These are phyloP conservation scores for Madurella fahalii DNA, from an alignment of 2,329 filamentous ascomycete species.

Conservation along the genomic window DNA sequence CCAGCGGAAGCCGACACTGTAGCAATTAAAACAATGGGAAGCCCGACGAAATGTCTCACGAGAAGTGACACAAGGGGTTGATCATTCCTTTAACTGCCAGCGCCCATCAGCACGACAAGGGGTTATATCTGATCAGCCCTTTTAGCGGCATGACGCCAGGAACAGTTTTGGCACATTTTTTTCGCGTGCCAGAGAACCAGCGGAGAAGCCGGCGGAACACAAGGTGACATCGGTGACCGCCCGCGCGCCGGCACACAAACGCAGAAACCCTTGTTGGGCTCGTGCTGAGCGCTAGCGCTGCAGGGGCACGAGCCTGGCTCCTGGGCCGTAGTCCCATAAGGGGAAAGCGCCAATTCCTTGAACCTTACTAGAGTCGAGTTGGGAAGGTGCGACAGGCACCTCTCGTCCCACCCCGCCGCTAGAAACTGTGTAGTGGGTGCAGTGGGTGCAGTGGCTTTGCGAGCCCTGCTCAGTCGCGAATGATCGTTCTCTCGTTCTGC, in stretches of 20 bases:
- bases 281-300: conserved; percentile 13
- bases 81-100: background rate
- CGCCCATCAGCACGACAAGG: background rate
- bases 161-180: conserved; percentile 7
- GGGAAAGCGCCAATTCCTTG: conserved; percentile 8
- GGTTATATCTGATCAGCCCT: conserved; percentile 1
- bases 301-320: conserved; percentile 14
- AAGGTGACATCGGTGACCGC: conserved; percentile 1
- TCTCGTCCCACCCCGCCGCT: background rate
- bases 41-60: background rate
- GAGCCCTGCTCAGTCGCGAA: background rate
- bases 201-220: conserved; percentile 9
- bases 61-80: background rate
- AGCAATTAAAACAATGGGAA: background rate
- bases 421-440: background rate
- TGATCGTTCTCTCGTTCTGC: too few species aligned
- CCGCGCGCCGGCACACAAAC: background rate
- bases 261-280: conserved; percentile 11
- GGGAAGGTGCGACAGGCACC: background rate
- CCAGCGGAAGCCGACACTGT: background rate
- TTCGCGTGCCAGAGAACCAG: conserved; percentile 1
- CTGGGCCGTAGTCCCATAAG: conserved; percentile 7
- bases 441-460: background rate
- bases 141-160: conserved; percentile 18
- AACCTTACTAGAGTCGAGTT: background rate